phyloP scores from a whole-genome alignment of 495 filamentous ascomycete species.

The Penicillium subrubescens region DNA sequence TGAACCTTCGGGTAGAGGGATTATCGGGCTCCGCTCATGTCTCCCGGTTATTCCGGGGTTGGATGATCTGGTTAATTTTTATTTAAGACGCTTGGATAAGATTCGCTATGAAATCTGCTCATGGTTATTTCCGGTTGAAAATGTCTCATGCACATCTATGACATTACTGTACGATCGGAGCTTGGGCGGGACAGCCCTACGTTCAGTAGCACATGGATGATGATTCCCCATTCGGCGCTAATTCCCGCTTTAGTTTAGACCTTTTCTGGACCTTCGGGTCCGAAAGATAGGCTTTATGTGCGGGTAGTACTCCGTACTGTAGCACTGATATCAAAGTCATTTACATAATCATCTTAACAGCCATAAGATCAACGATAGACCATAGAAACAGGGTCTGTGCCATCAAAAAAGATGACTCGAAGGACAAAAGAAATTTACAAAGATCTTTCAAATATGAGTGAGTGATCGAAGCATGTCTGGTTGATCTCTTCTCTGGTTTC shows the following conservation, averaged over 20 bases:
- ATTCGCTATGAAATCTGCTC: neutral
- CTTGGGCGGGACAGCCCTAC: slow-evolving; percentile 6
- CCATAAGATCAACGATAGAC: no score
- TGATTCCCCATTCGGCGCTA: neutral
- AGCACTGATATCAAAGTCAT: no score
- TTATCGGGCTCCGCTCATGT: slow-evolving; percentile 7
- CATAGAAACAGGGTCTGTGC: no score
- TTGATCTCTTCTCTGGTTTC: no score
- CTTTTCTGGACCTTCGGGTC: neutral
- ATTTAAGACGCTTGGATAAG: neutral
- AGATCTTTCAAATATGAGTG: no score
- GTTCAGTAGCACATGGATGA: neutral
- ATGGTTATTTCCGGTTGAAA: neutral
- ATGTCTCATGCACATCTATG: neutral
- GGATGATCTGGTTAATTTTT: neutral
- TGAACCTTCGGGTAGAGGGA: slow-evolving; percentile 18
- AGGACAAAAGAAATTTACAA: no score
- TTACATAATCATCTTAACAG: no score
- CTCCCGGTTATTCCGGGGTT: neutral
- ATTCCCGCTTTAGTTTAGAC: neutral
- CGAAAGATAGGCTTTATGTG: neutral
- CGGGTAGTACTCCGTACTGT: no score
- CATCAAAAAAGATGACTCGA: no score
- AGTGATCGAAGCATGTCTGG: no score
- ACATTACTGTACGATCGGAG: neutral